These are phyloP conservation scores for Albugo candida DNA, from an alignment of 352 stramenopile species.

Conservation along the genomic window DNA sequence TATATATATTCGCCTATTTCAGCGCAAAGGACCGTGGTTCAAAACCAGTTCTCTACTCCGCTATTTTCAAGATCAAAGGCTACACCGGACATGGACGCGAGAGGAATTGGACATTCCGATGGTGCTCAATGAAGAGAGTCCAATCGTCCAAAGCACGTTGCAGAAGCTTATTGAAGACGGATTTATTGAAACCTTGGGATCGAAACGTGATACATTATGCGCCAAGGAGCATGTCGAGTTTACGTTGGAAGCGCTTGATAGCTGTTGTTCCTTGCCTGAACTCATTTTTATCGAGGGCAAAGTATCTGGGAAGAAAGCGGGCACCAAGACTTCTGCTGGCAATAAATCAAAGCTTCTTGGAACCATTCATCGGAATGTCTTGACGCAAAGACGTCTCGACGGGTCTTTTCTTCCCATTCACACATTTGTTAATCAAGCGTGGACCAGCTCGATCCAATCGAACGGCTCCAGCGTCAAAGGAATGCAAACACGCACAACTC, in stretches of 20 bases:
- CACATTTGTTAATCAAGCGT: constrained; percentile 37
- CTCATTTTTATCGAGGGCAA: too few relatives aligned
- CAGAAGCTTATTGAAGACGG: constrained; percentile 17
- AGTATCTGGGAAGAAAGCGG: too few relatives aligned
- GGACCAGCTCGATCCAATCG: constrained; percentile 18
- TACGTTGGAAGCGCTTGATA: too few relatives aligned
- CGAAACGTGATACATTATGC: too few relatives aligned
- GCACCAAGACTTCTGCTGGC: too few relatives aligned
- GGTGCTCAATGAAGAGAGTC: constrained; percentile 8
- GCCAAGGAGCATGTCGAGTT: too few relatives aligned
- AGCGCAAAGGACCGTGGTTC: constrained; percentile 61
- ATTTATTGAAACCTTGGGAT: too few relatives aligned
- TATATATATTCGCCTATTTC: constrained; percentile 58
- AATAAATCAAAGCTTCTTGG: constrained; percentile 2
- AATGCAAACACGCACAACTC: not conserved
- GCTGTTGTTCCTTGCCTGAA: too few relatives aligned
- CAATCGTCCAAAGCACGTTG: constrained; percentile 22
- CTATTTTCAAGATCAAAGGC: constrained; percentile 21
- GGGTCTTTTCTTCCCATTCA: constrained; percentile 43
- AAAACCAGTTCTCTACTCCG: constrained; percentile 33
- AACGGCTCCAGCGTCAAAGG: constrained; percentile 4
- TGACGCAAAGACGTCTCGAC: constrained; percentile 46
- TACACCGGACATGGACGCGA: too few relatives aligned
- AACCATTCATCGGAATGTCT: constrained; percentile 22
- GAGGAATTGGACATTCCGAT: too few relatives aligned